Evolutionary conservation across 768 basidiomycete genomes (phyloP).

Genomic region (Tricholoma hemisulphureum): DNA sequence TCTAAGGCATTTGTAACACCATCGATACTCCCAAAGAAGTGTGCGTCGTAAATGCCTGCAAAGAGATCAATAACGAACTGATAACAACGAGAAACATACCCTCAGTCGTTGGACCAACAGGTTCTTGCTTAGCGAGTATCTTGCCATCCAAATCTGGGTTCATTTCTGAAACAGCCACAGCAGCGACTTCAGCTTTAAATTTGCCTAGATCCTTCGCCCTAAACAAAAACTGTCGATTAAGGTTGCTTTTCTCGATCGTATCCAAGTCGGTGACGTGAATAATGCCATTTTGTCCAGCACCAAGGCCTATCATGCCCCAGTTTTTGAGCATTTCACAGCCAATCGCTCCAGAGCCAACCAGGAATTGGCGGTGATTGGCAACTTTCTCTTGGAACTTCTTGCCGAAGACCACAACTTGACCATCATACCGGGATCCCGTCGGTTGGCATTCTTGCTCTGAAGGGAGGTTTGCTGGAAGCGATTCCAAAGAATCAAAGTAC

Average conservation of each 20-base stretch:
- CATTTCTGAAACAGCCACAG: constrained; percentile 90
- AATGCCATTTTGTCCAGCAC: constrained; percentile 68
- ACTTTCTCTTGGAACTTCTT: constrained; percentile 91
- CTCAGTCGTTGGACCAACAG: constrained; percentile 91
- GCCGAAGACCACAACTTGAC: constrained; percentile 95
- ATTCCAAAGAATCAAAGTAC: constrained; percentile 98
- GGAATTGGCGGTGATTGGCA: constrained; percentile 85
- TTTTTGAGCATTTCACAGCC: constrained; percentile 99
- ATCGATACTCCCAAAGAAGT: constrained; percentile 84
- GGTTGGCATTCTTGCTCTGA: constrained; percentile 84
- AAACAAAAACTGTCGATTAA: constrained; percentile 98
- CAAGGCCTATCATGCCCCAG: constrained; percentile 99
- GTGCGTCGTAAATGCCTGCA: constrained; percentile 81
- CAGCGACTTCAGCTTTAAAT: constrained; percentile 96
- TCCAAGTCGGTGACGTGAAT: constrained; percentile 97
- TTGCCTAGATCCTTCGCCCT: constrained; percentile 93
- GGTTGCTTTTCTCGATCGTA: constrained; percentile 98
- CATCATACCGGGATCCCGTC: constrained; percentile 82
- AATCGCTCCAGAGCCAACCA: constrained; percentile 98
- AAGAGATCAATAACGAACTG: constrained; percentile 40
- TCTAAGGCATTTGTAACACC: constrained; percentile 98
- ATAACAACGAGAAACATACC: constrained; percentile 48
- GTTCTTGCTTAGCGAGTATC: constrained; percentile 86
- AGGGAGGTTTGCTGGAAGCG: constrained; percentile 73
- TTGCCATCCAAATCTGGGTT: constrained; percentile 87